Evolutionary conservation across 768 basidiomycete species (phyloP), one percentile per base, ranked within the genome.

Genomic region (Kwoniella sp.): DNA sequence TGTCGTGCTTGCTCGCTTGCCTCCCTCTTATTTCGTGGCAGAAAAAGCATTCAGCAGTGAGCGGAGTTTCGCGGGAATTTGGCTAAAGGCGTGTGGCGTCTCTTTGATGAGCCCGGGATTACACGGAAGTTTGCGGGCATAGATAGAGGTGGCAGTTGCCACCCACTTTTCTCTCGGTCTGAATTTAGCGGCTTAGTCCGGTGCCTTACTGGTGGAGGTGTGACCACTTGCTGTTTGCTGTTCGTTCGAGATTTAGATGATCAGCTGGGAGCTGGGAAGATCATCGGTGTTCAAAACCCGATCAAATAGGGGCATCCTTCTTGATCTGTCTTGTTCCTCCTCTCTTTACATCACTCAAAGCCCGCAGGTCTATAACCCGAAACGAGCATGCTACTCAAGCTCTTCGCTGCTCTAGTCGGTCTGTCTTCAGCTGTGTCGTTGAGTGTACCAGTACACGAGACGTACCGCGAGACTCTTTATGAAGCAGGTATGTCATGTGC

Each of bases 11-110:
- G 13, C 33, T 33, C 13, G 33, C n/a, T n/a, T n/a, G n/a, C n/a
- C n/a, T 6, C 33, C 7, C 13, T 6, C 33, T 33, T 6, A 33
- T 33, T 33, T 33, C 33, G 33, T n/a, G 7, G 46, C 33, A 33
- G 13, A 13, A 48, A 40, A 49, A 33, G 27, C 44, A 24, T 36
- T 62, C 46, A 44, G 40, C 17, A 22, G 47, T 55, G 57, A 50
- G 26, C 71, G 71, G 71, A 68, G 68, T 70, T 70, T 70, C 68
- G 71, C 71, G 71, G 71, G 30, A 50, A 63, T 73, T 73, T 50
- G 37, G 33, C 19, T 1, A n/a, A 13, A 36, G 19, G 7, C 2
- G 26, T 64, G 63, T 64, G 63, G 63, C 63, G 37, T 12, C 2
- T 49, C 46, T 7, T 6, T 6, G 48, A 24, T 10, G 25, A 24